phyloP scores from a whole-genome alignment of 1,139 yeast species.

The Suhomyces bribrorum region DNA sequence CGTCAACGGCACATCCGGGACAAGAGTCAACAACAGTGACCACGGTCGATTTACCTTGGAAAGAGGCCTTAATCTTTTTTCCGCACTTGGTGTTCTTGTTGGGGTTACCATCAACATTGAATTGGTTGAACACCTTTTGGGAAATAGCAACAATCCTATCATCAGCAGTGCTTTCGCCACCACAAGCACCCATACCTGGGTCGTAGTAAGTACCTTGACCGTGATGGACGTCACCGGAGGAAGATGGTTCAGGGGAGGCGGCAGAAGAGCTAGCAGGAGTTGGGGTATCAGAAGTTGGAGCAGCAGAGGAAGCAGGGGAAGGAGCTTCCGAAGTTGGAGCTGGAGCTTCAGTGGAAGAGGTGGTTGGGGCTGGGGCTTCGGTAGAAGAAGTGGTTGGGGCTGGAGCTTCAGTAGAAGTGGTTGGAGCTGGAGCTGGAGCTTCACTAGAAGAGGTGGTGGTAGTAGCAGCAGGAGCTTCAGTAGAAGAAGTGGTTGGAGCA shows the following conservation, averaged over 20 bases:
- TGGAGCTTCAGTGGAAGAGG: constrained; percentile 18
- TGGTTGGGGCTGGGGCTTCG: constrained; percentile 18
- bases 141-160: constrained; percentile 53
- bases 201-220: constrained; percentile 65
- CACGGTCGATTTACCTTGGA: constrained; percentile 43
- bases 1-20: constrained; percentile 38
- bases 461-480: constrained; percentile 10
- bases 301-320: constrained; percentile 14
- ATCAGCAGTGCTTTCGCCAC: constrained; percentile 43
- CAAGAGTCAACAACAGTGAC: constrained; percentile 48
- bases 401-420: constrained; percentile 5
- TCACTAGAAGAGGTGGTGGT: too few species aligned
- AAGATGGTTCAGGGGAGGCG: constrained; percentile 19
- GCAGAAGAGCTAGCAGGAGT: constrained; percentile 23
- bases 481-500: background rate
- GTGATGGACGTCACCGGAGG: constrained; percentile 22
- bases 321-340: constrained; percentile 15
- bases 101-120: constrained; percentile 37
- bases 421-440: constrained; percentile 15
- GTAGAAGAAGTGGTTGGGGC: constrained; percentile 18
- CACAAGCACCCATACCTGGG: constrained; percentile 66
- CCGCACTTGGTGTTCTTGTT: constrained; percentile 48
- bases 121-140: constrained; percentile 34
- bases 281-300: constrained; percentile 18
- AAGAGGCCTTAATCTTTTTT: constrained; percentile 39